A percentile compares a stretch with the other conserved stretches of the same genome.
phyloP scores from a whole-genome alignment of 208 protist species.

The Trypanosoma avium region DNA sequence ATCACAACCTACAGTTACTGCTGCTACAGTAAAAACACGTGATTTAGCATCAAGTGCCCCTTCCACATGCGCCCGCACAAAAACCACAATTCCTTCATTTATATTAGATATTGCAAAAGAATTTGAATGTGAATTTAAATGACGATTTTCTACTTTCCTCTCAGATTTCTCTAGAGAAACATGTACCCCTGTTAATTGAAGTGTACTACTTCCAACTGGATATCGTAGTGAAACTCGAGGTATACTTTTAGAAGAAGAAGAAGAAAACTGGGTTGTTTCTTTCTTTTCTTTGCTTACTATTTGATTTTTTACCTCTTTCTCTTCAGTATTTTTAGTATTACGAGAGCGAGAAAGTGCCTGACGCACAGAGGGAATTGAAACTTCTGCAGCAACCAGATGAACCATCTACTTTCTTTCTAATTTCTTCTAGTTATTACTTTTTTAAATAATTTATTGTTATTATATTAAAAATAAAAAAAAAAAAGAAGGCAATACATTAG shows the following conservation, averaged over 20 bases:
- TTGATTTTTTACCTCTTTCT: slow-evolving; percentile 4
- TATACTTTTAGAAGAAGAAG: neutral
- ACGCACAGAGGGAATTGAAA: slow-evolving; percentile 42
- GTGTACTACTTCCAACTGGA: slow-evolving; percentile 40
- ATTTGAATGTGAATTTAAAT: no score
- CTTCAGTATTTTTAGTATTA: neutral
- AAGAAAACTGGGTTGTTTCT: no score
- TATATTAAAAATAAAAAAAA: slow-evolving; percentile 1
- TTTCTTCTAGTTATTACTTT: slow-evolving; percentile 3
- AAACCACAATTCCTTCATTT: slow-evolving; percentile 7
- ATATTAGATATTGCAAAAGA: no score
- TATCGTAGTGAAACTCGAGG: slow-evolving; percentile 35
- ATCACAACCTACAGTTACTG: slow-evolving; percentile 1
- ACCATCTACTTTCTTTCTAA: slow-evolving; percentile 19
- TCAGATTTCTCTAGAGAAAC: slow-evolving; percentile 24
- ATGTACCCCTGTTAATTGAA: slow-evolving; percentile 61
- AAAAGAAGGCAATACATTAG: neutral
- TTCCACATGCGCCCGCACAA: slow-evolving; percentile 33
- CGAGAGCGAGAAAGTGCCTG: slow-evolving; percentile 18
- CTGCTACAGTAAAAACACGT: slow-evolving; percentile 32
- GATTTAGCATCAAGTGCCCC: slow-evolving; percentile 33
- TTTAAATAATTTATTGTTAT: neutral
- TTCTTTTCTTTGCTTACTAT: neutral
- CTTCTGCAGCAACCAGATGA: slow-evolving; percentile 23
- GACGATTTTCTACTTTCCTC: neutral